Conservation (phyloP, 495 filamentous ascomycete genomes). For the Cenococcum geophilum region DNA sequence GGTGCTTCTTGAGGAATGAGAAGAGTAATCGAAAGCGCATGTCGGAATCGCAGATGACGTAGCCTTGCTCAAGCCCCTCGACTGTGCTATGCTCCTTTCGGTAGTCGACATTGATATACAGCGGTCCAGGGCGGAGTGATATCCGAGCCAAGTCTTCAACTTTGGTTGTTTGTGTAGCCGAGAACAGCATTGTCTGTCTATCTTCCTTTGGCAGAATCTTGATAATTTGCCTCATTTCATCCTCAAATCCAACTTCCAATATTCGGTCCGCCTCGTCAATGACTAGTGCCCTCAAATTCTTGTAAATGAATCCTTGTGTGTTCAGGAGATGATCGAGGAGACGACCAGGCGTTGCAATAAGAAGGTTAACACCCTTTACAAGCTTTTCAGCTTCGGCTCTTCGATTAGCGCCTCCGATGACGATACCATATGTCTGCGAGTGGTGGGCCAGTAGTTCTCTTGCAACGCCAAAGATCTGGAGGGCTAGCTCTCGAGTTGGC, state of each 20-base stretch:
- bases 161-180: constrained; percentile 95
- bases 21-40: constrained; percentile 92
- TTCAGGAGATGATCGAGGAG: constrained; percentile 66
- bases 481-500: constrained; percentile 81
- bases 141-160: constrained; percentile 95
- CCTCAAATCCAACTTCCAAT: constrained; percentile 94
- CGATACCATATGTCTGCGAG: constrained; percentile 90
- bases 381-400: constrained; percentile 92
- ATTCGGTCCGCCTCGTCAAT: constrained; percentile 94
- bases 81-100: constrained; percentile 77
- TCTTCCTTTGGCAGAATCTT: constrained; percentile 88
- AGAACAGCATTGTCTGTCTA: constrained; percentile 94
- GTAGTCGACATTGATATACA: constrained; percentile 93
- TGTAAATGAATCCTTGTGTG: constrained; percentile 85
- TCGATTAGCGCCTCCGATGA: constrained; percentile 91
- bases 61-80: constrained; percentile 89
- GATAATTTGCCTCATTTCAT: constrained; percentile 91
- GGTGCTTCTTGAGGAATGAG: constrained; percentile 86
- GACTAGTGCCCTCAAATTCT: constrained; percentile 81
- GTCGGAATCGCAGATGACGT: constrained; percentile 86
- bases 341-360: constrained; percentile 82
- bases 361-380: constrained; percentile 83
- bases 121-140: constrained; percentile 80
- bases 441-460: constrained; percentile 82
- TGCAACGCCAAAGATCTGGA: constrained; percentile 95